phyloP scores from a whole-genome alignment of 2,329 filamentous ascomycete species.

The Chrysoporthe cubensis region DNA sequence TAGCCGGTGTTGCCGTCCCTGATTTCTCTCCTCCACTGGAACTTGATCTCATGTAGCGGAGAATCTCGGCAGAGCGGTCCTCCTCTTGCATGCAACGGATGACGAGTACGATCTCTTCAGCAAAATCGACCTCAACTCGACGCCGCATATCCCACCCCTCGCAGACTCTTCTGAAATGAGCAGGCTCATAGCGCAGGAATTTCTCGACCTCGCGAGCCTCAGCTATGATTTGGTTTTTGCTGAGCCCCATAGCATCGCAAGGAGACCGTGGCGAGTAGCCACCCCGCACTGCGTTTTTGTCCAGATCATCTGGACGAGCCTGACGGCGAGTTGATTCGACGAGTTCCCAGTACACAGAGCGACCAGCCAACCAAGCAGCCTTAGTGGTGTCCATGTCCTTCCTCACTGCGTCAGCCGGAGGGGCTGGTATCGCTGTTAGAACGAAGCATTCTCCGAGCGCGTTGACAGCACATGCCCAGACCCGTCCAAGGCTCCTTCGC shows the following conservation, averaged over 20 bases:
- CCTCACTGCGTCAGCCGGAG: slow-evolving; percentile 52
- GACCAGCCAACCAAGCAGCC: slow-evolving; percentile 79
- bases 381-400: slow-evolving; percentile 59
- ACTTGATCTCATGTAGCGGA: slow-evolving; percentile 47
- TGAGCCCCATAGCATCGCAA: slow-evolving; percentile 72
- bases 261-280: slow-evolving; percentile 83
- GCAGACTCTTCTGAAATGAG: slow-evolving; percentile 77
- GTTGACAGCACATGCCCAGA: slow-evolving; percentile 94
- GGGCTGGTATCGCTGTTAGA: slow-evolving; percentile 70
- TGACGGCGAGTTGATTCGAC: slow-evolving; percentile 76
- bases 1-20: neutral
- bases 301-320: slow-evolving; percentile 73
- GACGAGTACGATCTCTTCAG: slow-evolving; percentile 75
- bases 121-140: slow-evolving; percentile 85
- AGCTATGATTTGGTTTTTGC: slow-evolving; percentile 69
- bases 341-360: slow-evolving; percentile 79
- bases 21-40: slow-evolving; percentile 17
- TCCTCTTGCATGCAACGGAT: slow-evolving; percentile 73
- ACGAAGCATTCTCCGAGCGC: slow-evolving; percentile 92
- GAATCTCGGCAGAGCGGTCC: slow-evolving; percentile 48
- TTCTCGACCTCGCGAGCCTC: slow-evolving; percentile 83
- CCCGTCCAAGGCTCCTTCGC: slow-evolving; percentile 69
- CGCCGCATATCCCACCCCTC: slow-evolving; percentile 92
- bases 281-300: slow-evolving; percentile 67
- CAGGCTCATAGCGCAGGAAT: slow-evolving; percentile 73